Percentiles rank a stretch among this genome's conserved stretches.
These are phyloP conservation scores for Kandelia obovata DNA, from an alignment of 345 rosid species.

Conservation along the genomic window DNA sequence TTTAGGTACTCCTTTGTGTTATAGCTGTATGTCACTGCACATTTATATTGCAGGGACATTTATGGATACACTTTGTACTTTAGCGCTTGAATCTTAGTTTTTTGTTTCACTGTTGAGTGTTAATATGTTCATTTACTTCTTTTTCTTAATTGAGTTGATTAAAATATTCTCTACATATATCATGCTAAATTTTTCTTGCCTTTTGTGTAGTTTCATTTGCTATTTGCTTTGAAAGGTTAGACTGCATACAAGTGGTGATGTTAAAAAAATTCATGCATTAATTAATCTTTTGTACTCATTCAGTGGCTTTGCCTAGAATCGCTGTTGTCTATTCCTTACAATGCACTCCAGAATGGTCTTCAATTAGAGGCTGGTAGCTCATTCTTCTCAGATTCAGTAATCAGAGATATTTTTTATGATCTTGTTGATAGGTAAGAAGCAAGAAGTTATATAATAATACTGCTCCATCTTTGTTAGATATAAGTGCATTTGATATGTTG, in stretches of 20 bases:
- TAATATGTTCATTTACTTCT: not conserved
- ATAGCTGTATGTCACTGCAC: not conserved
- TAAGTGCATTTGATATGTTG: not conserved
- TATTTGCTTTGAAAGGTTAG: not conserved
- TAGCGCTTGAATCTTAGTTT: not conserved
- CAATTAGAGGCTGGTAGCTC: constrained; percentile 34
- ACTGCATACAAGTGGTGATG: too few species aligned
- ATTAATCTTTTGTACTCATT: constrained; percentile 14
- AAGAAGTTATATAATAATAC: not conserved
- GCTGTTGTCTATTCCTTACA: constrained; percentile 54
- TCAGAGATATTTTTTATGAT: constrained; percentile 55
- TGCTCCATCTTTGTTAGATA: not conserved
- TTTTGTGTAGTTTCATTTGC: not conserved
- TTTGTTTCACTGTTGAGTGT: not conserved
- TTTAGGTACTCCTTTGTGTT: not conserved
- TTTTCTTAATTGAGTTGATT: not conserved
- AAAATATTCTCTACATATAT: not conserved
- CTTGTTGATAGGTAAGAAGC: constrained; percentile 70
- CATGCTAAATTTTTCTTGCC: not conserved
- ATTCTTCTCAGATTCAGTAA: constrained; percentile 62
- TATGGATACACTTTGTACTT: not conserved
- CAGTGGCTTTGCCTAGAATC: constrained; percentile 91
- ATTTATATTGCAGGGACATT: not conserved
- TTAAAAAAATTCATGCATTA: not conserved
- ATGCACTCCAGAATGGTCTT: constrained; percentile 45